Base-by-base conservation (phyloP, 306 rosid genomes). In the Fragaria iinumae region DNA sequence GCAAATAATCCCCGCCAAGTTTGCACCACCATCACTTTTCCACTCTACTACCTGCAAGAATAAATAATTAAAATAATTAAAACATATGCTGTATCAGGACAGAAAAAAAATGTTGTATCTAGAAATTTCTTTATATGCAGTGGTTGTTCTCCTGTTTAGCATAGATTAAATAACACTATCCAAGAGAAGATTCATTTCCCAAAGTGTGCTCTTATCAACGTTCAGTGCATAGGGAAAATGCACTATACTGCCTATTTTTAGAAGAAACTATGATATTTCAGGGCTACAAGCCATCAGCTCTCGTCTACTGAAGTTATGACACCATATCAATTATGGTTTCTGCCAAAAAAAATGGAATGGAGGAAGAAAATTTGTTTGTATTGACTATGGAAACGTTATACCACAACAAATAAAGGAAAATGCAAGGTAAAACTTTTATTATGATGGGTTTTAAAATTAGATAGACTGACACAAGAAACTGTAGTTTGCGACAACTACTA, bases 1-100 rank as follows among this genome's bases (percentile, higher is more conserved):
- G 84, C 88, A 83, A 65, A 89, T 87, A 56, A 89, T 86, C 78
- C 93, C 93, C 2, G 93, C 84, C 14, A 87, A 80, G 79, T 83
- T 87, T 57, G 93, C 91, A 78, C 83, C 53, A 29, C 91, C 88
- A 21, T 83, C 78, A 73, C 83, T 87, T 80, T 67, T 84, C 91
- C 90, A 89, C 49, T 82, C 80, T 63, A 48, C 0, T 79, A 89
- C 79, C 93, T 89, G 84, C 86, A 83, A 65, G 67, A 6, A 23
- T 56, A 20, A 72, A 75, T 41, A n/a, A 39, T 8, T 20, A 1
- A 23, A 64, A 75, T 41, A n/a, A 39, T 8, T n/a, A 1, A n/a
- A 3, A 41, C 11, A 34, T 41, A 11, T 18, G 20, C 21, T 18
- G 9, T 41, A 32, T 59, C 65, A 23, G 36, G 65, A 14, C 36